Evolutionary conservation across 202 grass and related monocot genomes (phyloP), one percentile per base, ranked within the genome.

Genomic region (Panicum virgatum): DNA sequence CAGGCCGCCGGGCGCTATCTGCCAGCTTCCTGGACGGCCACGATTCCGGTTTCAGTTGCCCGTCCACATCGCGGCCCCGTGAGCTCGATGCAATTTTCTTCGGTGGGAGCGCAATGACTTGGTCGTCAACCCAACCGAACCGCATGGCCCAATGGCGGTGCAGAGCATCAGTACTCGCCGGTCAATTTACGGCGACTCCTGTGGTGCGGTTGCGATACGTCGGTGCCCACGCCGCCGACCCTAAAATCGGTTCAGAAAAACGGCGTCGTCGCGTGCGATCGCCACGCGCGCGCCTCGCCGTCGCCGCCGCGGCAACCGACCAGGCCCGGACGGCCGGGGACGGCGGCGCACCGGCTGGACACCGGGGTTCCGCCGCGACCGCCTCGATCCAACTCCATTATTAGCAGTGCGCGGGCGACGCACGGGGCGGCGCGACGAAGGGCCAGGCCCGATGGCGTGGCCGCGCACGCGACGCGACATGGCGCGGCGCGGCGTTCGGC

Each of bases 41-140:
- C 44, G 59, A 45, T 70, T 34, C 50, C 72, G 53, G 70, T 57
- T 85, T 84, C 82, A 30, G 81, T 80, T 84, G 62, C 69, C 61
- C 27, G 70, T 84, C 82, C 6, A 70, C 76, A 62, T 88, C 81
- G 43, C 11, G 4, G 29, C 23, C 40, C 45, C 74, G 9, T 18
- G 19, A 12, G 23, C 58, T 61, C n/a, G 32, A 34, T 34, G 32
- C 32, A 1, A 62, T 36, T 50, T 51, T 34, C 12, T 19, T 20
- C 3, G 26, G 23, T 46, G 5, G 39, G 16, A 7, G 39, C 27
- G 80, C 30, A 44, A 83, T 43, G 75, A 79, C 51, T 74, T 48
- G 60, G 65, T 84, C 75, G 81, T 16, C 59, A 25, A 68, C 53
- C 54, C 37, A 75, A 65, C 80, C 65, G 47, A n/a, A 69, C 47